phyloP scores from a whole-genome alignment of 805 yeast species.

The Saccharomycopsis oosterbeekiorum region DNA sequence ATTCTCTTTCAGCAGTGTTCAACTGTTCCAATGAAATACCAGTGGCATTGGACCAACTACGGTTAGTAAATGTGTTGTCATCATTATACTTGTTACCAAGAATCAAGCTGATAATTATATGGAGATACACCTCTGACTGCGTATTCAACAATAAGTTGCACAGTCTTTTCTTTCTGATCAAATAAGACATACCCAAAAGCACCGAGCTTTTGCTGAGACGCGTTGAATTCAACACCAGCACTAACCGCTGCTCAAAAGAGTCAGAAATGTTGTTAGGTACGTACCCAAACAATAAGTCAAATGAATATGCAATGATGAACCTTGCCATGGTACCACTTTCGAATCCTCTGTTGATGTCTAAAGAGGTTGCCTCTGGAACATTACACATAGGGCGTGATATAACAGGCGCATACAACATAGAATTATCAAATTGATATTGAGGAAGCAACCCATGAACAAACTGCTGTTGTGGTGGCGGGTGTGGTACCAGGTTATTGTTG shows the following conservation, averaged over 20 bases:
- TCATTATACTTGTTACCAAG: constrained; percentile 92
- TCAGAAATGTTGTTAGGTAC: constrained; percentile 25
- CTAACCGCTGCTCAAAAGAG: constrained; percentile 19
- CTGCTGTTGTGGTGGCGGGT: constrained; percentile 28
- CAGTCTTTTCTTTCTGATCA: constrained; percentile 49
- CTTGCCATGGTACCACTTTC: constrained; percentile 48
- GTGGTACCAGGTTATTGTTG: not conserved
- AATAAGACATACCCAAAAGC: constrained; percentile 66
- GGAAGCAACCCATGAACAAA: constrained; percentile 66
- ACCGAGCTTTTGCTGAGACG: constrained; percentile 79
- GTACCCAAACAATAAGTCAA: constrained; percentile 50
- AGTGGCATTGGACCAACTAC: constrained; percentile 95
- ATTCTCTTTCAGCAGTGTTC: constrained; percentile 58
- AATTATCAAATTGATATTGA: not conserved
- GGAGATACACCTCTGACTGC: constrained; percentile 37
- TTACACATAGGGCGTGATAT: not conserved
- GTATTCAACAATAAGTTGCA: constrained; percentile 24
- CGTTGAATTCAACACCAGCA: constrained; percentile 65
- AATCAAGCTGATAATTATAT: constrained; percentile 59
- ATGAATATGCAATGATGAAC: constrained; percentile 66
- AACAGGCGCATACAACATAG: not conserved
- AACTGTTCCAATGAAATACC: constrained; percentile 55
- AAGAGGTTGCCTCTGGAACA: not conserved
- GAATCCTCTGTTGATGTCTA: constrained; percentile 6
- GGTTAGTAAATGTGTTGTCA: constrained; percentile 91